These are phyloP conservation scores for Lathyrus sativus DNA, from an alignment of 306 rosid species.

Conservation along the genomic window DNA sequence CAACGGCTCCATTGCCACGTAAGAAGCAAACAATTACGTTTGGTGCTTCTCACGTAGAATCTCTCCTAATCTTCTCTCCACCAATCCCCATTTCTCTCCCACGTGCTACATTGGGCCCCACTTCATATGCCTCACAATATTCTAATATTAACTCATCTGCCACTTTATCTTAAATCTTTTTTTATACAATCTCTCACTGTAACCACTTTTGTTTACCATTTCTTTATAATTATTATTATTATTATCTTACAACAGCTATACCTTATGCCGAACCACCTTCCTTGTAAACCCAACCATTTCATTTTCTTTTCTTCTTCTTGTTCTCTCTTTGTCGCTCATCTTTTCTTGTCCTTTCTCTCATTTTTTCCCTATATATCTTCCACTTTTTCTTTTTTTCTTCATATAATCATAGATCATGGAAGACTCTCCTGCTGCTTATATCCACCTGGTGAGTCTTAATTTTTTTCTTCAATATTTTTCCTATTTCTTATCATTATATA, in stretches of 20 bases:
- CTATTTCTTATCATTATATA: not conserved
- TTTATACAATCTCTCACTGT: not conserved
- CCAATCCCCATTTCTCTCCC: constrained; percentile 76
- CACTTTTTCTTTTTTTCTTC: not conserved
- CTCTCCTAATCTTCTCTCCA: constrained; percentile 76
- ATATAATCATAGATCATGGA: constrained; percentile 48
- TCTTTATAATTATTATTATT: not conserved
- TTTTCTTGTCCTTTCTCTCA: constrained; percentile 34
- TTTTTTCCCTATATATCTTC: constrained; percentile 9
- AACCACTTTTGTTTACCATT: not conserved
- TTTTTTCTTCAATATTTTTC: not conserved
- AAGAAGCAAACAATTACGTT: constrained; percentile 37
- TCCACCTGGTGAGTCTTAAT: constrained; percentile 66
- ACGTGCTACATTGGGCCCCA: constrained; percentile 76
- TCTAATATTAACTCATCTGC: constrained; percentile 14
- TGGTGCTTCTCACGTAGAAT: constrained; percentile 44
- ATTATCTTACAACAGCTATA: not conserved
- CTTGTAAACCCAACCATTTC: constrained; percentile 39
- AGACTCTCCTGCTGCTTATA: constrained; percentile 75
- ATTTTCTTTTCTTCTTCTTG: constrained; percentile 25
- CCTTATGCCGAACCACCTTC: constrained; percentile 14
- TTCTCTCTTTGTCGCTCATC: constrained; percentile 13
- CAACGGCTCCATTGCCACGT: constrained; percentile 54
- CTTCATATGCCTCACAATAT: constrained; percentile 33
- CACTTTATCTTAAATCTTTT: constrained; percentile 6